phyloP scores from a whole-genome alignment of 1,284 basidiomycete genomes.

The Austropuccinia psidii region DNA sequence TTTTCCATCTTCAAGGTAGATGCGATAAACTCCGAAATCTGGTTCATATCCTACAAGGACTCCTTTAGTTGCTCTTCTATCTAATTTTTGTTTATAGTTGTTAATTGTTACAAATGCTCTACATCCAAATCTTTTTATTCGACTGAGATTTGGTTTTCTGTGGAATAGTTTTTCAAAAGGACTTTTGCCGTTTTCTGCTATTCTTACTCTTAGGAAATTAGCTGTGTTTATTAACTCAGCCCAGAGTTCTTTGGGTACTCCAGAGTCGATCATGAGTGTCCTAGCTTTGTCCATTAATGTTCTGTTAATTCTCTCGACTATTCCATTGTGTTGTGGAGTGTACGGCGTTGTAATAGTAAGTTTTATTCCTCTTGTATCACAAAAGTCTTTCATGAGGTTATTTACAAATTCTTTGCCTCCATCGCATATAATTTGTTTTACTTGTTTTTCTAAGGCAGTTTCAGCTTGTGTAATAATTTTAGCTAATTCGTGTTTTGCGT shows the following conservation, averaged over 20 bases:
- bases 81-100: too few relatives aligned
- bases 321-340: slow-evolving; percentile 17
- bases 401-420: slow-evolving; percentile 10
- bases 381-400: background rate
- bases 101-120: too few relatives aligned
- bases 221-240: background rate
- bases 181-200: too few relatives aligned
- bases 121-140: too few relatives aligned
- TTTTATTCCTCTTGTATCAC: background rate
- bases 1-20: slow-evolving; percentile 1
- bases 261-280: too few relatives aligned
- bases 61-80: too few relatives aligned
- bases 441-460: background rate
- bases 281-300: slow-evolving; percentile 5
- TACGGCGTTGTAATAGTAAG: background rate
- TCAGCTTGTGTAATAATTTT: background rate
- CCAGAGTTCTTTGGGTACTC: background rate
- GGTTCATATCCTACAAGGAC: slow-evolving; percentile 1
- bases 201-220: background rate
- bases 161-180: too few relatives aligned
- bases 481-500: background rate
- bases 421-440: slow-evolving; percentile 9
- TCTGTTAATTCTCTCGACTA: background rate
- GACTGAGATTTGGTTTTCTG: too few relatives aligned
- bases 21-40: background rate